Percentiles rank a stretch among this genome's conserved stretches.
phyloP scores from a whole-genome alignment of 2,329 filamentous ascomycete genomes.

The Hymenoscyphus infarciens region DNA sequence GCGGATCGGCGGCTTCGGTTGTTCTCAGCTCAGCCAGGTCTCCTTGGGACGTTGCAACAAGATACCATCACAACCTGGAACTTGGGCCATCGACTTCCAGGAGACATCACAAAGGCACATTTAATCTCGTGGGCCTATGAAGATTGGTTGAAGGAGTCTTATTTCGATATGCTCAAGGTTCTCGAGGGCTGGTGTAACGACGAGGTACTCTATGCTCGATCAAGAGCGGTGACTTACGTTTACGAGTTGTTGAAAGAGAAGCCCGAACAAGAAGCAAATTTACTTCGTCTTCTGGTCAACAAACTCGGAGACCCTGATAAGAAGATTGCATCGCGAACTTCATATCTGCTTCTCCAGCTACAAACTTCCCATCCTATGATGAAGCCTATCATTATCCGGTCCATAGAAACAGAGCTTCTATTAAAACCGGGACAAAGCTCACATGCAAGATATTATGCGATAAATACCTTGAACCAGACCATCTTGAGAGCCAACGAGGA shows the following conservation, averaged over 20 bases:
- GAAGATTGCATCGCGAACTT: constrained; percentile 91
- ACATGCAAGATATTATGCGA: constrained; percentile 90
- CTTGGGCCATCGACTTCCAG: constrained; percentile 66
- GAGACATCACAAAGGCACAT: constrained; percentile 69
- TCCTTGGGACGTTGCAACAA: constrained; percentile 68
- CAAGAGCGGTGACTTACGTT: constrained; percentile 83
- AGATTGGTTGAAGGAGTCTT: constrained; percentile 90
- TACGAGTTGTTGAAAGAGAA: constrained; percentile 91
- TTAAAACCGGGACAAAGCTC: constrained; percentile 83
- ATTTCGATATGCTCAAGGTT: constrained; percentile 89
- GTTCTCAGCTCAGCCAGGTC: constrained; percentile 75
- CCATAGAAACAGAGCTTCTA: constrained; percentile 82
- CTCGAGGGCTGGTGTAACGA: constrained; percentile 92
- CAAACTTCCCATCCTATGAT: constrained; percentile 87
- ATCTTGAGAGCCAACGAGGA: constrained; percentile 84
- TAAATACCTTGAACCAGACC: constrained; percentile 96
- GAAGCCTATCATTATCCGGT: constrained; percentile 82
- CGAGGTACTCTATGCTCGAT: constrained; percentile 90
- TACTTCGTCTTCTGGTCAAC: constrained; percentile 87
- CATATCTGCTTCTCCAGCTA: constrained; percentile 88
- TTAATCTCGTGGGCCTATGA: constrained; percentile 88
- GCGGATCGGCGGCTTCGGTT: constrained; percentile 73
- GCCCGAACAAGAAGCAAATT: constrained; percentile 93
- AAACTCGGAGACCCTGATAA: constrained; percentile 94
- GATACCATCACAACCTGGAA: constrained; percentile 58